Percentiles rank a stretch among this genome's conserved stretches.
Conservation (phyloP, 2,329 filamentous ascomycete genomes). For the Beauveria medogensis region DNA sequence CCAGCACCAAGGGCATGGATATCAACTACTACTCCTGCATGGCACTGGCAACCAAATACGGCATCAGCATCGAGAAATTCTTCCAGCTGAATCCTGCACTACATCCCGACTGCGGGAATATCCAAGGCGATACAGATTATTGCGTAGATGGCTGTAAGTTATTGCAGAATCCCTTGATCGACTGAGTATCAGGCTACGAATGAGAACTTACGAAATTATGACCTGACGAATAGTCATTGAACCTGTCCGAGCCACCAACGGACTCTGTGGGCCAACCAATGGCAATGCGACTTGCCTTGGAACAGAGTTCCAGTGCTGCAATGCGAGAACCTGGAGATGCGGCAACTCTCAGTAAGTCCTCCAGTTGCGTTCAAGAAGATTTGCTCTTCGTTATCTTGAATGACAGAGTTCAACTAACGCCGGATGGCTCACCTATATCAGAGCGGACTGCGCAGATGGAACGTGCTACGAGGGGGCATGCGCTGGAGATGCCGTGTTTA, state of each 20-base stretch:
- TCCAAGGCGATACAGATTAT: conserved; percentile 20
- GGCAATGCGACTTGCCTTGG: neutral
- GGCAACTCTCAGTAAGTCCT: neutral
- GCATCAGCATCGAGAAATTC: conserved; percentile 18
- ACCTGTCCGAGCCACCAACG: neutral
- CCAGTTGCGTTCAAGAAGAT: no score
- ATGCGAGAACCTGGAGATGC: neutral
- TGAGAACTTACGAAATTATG: no score
- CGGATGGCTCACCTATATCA: conserved; percentile 3
- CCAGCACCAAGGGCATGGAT: conserved; percentile 8
- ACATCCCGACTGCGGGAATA: conserved; percentile 19
- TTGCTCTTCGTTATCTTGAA: no score
- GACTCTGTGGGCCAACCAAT: neutral
- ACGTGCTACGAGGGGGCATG: conserved; percentile 26
- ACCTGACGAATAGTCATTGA: neutral
- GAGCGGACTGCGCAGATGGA: conserved; percentile 22
- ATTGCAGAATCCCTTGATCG: neutral
- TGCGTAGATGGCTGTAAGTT: conserved; percentile 24
- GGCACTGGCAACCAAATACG: conserved; percentile 17
- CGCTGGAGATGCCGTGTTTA: conserved; percentile 19
- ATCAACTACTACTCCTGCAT: conserved; percentile 20
- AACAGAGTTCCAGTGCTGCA: neutral
- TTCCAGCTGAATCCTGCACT: conserved; percentile 21
- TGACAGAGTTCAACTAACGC: no score
- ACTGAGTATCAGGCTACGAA: neutral